Percentiles rank a stretch among this genome's conserved stretches.
Evolutionary conservation across 108 stramenopile species (phyloP).

Genomic region (Nitzschia inconspicua): DNA sequence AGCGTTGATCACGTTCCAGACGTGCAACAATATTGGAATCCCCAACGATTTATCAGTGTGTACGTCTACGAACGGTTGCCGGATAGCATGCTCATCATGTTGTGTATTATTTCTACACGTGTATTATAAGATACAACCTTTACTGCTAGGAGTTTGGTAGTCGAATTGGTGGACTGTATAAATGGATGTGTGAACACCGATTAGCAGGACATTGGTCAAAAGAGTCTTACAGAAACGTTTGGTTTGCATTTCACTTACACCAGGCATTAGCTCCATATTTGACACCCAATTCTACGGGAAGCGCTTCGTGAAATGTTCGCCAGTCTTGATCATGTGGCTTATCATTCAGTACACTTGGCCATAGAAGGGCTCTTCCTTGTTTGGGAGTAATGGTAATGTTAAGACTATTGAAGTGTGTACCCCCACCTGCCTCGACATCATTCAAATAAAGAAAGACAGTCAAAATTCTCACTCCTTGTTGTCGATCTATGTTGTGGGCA

Average conservation of each 20-base stretch:
- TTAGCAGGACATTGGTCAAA: too few species aligned
- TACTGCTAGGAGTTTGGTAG: too few species aligned
- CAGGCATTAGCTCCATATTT: conserved; percentile 59
- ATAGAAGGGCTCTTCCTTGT: conserved; percentile 76
- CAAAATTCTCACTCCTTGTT: conserved; percentile 76
- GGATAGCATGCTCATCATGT: too few species aligned
- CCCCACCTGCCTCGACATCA: conserved; percentile 88
- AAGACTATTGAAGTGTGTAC: conserved; percentile 72
- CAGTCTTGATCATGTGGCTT: conserved; percentile 58
- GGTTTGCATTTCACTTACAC: conserved; percentile 63
- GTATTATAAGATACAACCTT: too few species aligned
- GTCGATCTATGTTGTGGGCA: conserved; percentile 25
- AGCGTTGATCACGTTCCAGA: too few species aligned
- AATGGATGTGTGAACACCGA: too few species aligned
- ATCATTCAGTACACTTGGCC: conserved; percentile 78
- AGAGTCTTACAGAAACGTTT: too few species aligned
- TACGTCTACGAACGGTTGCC: too few species aligned
- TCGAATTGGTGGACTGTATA: too few species aligned
- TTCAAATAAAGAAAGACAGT: conserved; percentile 87
- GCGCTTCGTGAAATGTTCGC: conserved; percentile 80
- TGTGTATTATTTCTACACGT: too few species aligned
- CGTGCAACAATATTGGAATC: too few species aligned
- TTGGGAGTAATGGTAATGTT: conserved; percentile 77
- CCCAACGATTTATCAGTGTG: too few species aligned
- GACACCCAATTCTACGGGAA: conserved; percentile 49